These are phyloP conservation scores for Paralagenidium karlingii DNA, from an alignment of 352 stramenopile species.

Conservation along the genomic window DNA sequence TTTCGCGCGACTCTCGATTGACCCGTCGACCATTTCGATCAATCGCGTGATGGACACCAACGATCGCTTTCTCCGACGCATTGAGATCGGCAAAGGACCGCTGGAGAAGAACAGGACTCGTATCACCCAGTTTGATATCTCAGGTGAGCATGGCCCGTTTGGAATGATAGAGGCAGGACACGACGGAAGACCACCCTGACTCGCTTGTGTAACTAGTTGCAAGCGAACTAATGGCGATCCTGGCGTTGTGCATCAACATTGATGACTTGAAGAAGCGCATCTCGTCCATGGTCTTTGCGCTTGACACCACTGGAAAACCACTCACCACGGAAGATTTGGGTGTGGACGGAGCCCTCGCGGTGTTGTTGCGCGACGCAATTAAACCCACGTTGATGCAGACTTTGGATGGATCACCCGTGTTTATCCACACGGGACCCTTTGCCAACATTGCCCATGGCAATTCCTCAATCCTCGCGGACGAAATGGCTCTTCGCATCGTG, in stretches of 20 bases:
- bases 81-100: slow-evolving; percentile 82
- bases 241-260: slow-evolving; percentile 91
- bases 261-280: slow-evolving; percentile 91
- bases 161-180: neutral
- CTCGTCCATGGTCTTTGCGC: slow-evolving; percentile 91
- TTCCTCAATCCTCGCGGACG: slow-evolving; percentile 95
- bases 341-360: slow-evolving; percentile 90
- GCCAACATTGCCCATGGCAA: slow-evolving; percentile 97
- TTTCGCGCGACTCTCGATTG: slow-evolving; percentile 94
- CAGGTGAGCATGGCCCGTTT: slow-evolving; percentile 3
- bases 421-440: slow-evolving; percentile 98
- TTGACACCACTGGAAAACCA: slow-evolving; percentile 58
- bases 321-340: slow-evolving; percentile 96
- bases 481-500: slow-evolving; percentile 89
- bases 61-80: slow-evolving; percentile 90
- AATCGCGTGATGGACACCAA: slow-evolving; percentile 96
- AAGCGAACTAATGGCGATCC: slow-evolving; percentile 97
- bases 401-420: slow-evolving; percentile 90
- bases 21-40: slow-evolving; percentile 89
- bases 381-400: slow-evolving; percentile 98
- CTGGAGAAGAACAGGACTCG: slow-evolving; percentile 85
- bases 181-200: neutral
- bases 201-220: slow-evolving; percentile 92
- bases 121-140: slow-evolving; percentile 69
- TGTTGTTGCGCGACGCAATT: slow-evolving; percentile 97